Evolutionary conservation across 352 stramenopile species (phyloP).

Genomic region (Phytopythium ostracodes): DNA sequence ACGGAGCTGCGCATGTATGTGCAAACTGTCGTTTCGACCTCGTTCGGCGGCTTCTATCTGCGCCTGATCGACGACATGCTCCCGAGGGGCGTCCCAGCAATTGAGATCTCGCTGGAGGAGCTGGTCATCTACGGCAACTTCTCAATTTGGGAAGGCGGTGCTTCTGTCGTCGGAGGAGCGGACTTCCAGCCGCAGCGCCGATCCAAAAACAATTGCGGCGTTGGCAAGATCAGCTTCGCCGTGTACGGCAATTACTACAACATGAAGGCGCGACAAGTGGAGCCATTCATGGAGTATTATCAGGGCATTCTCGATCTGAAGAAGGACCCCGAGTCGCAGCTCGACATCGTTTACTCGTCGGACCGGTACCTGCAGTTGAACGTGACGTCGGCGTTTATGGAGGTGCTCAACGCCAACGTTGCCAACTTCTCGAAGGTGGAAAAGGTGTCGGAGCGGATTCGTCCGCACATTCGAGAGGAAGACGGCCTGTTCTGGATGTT

Average conservation of each 20-base stretch:
- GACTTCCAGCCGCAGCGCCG: slow-evolving; percentile 27
- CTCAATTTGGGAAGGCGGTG: slow-evolving; percentile 57
- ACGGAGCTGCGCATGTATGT: slow-evolving; percentile 60
- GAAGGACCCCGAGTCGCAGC: slow-evolving; percentile 63
- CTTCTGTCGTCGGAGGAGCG: background rate
- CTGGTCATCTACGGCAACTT: slow-evolving; percentile 72
- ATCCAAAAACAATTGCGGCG: slow-evolving; percentile 60
- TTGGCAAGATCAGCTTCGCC: slow-evolving; percentile 74
- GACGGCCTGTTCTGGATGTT: slow-evolving; percentile 82
- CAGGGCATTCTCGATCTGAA: slow-evolving; percentile 69
- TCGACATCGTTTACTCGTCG: slow-evolving; percentile 72
- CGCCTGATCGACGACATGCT: slow-evolving; percentile 83
- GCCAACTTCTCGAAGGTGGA: slow-evolving; percentile 68
- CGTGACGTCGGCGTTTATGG: slow-evolving; percentile 80
- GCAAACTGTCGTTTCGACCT: slow-evolving; percentile 71
- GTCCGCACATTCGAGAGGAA: slow-evolving; percentile 81
- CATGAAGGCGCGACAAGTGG: slow-evolving; percentile 56
- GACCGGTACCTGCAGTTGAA: slow-evolving; percentile 87
- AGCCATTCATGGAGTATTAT: slow-evolving; percentile 87
- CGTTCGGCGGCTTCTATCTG: slow-evolving; percentile 86
- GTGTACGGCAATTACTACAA: slow-evolving; percentile 91
- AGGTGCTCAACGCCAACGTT: slow-evolving; percentile 64
- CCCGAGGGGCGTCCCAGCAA: slow-evolving; percentile 57
- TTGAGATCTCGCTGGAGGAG: slow-evolving; percentile 81
- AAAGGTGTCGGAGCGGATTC: slow-evolving; percentile 30